Base-by-base conservation (phyloP, 2,329 filamentous ascomycete genomes). In the Cryoendolithus antarcticus region DNA sequence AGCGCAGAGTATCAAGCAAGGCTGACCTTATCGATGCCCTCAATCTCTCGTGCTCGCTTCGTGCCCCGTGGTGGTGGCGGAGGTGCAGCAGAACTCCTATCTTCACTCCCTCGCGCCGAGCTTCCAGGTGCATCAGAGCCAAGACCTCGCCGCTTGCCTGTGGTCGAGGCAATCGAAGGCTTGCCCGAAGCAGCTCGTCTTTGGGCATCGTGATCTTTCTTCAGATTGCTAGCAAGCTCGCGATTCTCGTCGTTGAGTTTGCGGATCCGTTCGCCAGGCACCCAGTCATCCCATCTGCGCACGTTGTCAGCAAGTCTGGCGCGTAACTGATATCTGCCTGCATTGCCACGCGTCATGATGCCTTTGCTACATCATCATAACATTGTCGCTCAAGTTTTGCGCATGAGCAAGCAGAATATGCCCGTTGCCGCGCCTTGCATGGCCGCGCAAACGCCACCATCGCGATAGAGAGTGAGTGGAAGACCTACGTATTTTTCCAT, bases 221-320 rank as follows among this genome's bases (percentile, higher is more conserved):
- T 72, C 24, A 88, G 70, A 60, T 82, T 80, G 40, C 70, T 69
- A 13, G 89, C 86, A 30, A 98, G 74, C 58, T 93, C 86, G 57
- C 85, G 84, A 65, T 96, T 95, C 64, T 96, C 91, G 41, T 93
- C 86, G 37, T 80, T 94, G 59, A 89, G 82, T 65, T 95, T 95
- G 57, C 88, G 81, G 44, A 98, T 80, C 49, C 91, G 84, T 60
- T 96, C 89, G 62, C 86, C 80, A 13, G 84, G 77, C 33, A 96
- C 91, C 89, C 89, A 96, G 66, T 98, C 91, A 66, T 98, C 91
- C 91, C 91, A 98, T 46, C 79, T 83, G 55, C 47, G 7, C 29
- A 43, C 29, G 37, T 11, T 21, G 38, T 44, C 27, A 44, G 42
- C 28, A n/a, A 24, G 15, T 35, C 24, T 27, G 24, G 24, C 24